These are phyloP conservation scores for Teratosphaeria gauchensis DNA, from an alignment of 2,329 filamentous ascomycete species.

Conservation along the genomic window DNA sequence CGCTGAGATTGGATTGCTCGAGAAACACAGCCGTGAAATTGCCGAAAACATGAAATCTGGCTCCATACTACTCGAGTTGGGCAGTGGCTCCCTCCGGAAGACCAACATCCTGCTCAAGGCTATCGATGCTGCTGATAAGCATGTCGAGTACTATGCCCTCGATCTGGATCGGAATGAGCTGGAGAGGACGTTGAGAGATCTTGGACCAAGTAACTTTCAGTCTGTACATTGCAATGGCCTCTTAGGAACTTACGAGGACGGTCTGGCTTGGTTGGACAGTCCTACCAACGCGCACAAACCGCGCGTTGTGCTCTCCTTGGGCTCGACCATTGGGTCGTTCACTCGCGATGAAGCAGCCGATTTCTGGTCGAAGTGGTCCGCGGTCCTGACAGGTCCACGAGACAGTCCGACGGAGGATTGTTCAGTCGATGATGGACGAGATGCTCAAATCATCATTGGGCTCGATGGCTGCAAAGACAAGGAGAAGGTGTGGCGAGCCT, in stretches of 20 bases:
- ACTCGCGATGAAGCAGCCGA: background rate
- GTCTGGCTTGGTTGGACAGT: background rate
- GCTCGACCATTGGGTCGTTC: background rate
- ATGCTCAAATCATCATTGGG: background rate
- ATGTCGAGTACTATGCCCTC: slow-evolving; percentile 1
- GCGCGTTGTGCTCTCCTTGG: background rate
- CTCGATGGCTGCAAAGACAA: slow-evolving; percentile 1
- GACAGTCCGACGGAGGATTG: background rate
- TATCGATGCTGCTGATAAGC: background rate
- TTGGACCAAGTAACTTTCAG: background rate
- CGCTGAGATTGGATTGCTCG: background rate
- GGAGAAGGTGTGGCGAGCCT: background rate
- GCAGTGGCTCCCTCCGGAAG: slow-evolving; percentile 1
- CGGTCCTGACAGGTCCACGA: background rate
- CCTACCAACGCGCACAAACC: background rate
- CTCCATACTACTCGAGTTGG: background rate
- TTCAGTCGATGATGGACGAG: background rate
- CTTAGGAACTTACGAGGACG: background rate
- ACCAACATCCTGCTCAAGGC: slow-evolving; percentile 1
- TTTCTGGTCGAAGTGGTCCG: background rate
- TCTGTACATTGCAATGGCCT: background rate
- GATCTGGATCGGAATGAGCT: slow-evolving; percentile 1
- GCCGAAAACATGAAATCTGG: background rate
- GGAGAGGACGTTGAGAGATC: background rate
- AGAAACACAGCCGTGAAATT: background rate